Base-by-base conservation (phyloP, 495 filamentous ascomycete genomes). In the Penicillium crystallinum region DNA sequence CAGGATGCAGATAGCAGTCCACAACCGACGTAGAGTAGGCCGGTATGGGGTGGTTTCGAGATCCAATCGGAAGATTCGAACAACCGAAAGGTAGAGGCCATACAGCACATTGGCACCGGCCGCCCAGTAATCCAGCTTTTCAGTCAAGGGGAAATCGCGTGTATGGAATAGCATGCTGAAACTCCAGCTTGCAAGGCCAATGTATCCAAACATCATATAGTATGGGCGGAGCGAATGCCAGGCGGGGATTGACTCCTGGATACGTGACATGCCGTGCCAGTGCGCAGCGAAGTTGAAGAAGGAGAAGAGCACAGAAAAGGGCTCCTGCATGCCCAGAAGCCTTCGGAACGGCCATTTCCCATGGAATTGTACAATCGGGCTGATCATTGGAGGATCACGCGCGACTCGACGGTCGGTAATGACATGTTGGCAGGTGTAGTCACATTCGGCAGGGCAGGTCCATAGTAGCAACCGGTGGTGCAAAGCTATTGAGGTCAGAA, bases 281-380 rank as follows among this genome's bases (percentile, higher is more conserved):
- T 98, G 93, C n/a, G 90, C 93, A 23, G 82, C 76, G 54, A 91
- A 82, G 73, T 98, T 97, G 59, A 95, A 74, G 44, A 92, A 75
- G 57, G 89, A 93, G 79, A 97, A 98, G 54, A 97, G 74, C 48
- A 97, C 93, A 29, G 83, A 88, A 70, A 88, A 89, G 54, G 91
- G 90, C 74, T 98, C 93, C 73, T 98, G 93, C 73, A 96, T 84
- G 60, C 93, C 93, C 15, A 95, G 69, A 53, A 96, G 76, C 53
- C 93, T 85, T 56, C 81, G 75, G 77, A 98, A 98, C 25, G 93
- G 93, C 93, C 93, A 98, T 81, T 98, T 98, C n/a, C 95, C 93
- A 75, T 98, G 91, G 77, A 88, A 98, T 74, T 98, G 93, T 34
- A 91, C 83, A 23, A 96, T 66, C 3, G 88, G 81, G 25, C 79